phyloP scores from a whole-genome alignment of 2,329 filamentous ascomycete genomes.

The Calonectria naviculata region DNA sequence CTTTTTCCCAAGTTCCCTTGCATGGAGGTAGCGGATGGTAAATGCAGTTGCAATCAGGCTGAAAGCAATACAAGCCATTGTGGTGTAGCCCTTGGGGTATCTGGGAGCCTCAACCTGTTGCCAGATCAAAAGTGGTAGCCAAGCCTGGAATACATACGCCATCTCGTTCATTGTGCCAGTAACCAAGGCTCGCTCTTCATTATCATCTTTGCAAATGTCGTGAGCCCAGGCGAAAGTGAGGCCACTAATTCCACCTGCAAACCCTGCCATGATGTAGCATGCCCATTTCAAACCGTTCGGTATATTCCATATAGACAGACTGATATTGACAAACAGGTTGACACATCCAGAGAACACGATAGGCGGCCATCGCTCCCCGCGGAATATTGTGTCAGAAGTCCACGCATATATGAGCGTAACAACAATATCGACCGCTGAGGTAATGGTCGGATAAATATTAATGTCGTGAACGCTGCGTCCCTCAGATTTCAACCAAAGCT shows the following conservation, averaged over 20 bases:
- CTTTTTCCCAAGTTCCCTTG: constrained; percentile 2
- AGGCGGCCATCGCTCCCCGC: constrained; percentile 70
- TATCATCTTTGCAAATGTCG: constrained; percentile 61
- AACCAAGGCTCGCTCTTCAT: constrained; percentile 76
- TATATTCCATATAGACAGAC: constrained; percentile 55
- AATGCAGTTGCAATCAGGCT: constrained; percentile 62
- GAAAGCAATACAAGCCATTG: constrained; percentile 59
- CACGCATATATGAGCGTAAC: constrained; percentile 72
- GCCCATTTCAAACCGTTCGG: constrained; percentile 70
- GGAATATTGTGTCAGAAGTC: constrained; percentile 70
- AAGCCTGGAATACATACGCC: constrained; percentile 76
- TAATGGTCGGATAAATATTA: constrained; percentile 70
- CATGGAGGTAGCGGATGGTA: constrained; percentile 48
- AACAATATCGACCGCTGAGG: constrained; percentile 63
- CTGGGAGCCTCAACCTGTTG: constrained; percentile 70
- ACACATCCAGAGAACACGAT: constrained; percentile 65
- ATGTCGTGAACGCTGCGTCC: constrained; percentile 53
- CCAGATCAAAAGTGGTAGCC: constrained; percentile 75
- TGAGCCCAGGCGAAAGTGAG: constrained; percentile 60
- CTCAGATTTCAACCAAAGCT: constrained; percentile 57
- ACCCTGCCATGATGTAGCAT: constrained; percentile 65
- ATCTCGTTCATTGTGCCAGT: constrained; percentile 75
- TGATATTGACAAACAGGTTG: constrained; percentile 52
- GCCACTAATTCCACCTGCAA: constrained; percentile 59
- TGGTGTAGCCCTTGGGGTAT: constrained; percentile 71